Percentiles rank a stretch among this genome's conserved stretches.
phyloP scores from a whole-genome alignment of 192 early-diverging fungal species.

The Coemansia sp. region DNA sequence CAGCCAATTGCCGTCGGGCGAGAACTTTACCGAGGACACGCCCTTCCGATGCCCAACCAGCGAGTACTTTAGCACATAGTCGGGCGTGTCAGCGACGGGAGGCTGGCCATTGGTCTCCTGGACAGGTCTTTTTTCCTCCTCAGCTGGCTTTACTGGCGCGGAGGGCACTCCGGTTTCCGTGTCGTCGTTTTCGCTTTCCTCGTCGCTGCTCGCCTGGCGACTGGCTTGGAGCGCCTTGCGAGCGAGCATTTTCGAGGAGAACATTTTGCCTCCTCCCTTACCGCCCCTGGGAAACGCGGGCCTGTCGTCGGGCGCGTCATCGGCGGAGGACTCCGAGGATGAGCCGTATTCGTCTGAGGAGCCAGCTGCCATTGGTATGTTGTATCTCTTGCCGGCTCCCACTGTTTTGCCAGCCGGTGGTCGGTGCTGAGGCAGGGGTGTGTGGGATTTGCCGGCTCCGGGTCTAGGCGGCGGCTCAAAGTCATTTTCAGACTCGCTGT shows the following conservation, averaged over 20 bases:
- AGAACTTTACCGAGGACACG: conserved; percentile 95
- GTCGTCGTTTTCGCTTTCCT: conserved; percentile 4
- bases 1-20: conserved; percentile 96
- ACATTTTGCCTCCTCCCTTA: conserved; percentile 54
- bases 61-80: conserved; percentile 84
- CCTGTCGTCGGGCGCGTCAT: not conserved
- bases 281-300: conserved; percentile 19
- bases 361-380: conserved; percentile 10
- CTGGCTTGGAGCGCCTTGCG: conserved; percentile 33
- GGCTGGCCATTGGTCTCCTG: not conserved
- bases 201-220: conserved; percentile 22
- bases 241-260: conserved; percentile 53
- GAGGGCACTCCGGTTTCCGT: not conserved
- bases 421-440: conserved; percentile 2
- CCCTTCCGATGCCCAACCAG: conserved; percentile 93
- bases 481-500: conserved; percentile 21
- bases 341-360: conserved; percentile 13
- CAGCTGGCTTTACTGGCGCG: not conserved
- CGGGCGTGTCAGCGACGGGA: conserved; percentile 57
- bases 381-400: conserved; percentile 40
- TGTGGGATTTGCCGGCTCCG: conserved; percentile 16
- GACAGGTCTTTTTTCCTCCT: not conserved
- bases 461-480: conserved; percentile 17
- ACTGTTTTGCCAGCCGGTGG: conserved; percentile 42
- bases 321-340: not conserved